Percentiles rank a stretch among this genome's conserved stretches.
Evolutionary conservation across 768 basidiomycete genomes (phyloP).

Genomic region (Calocybe indica): DNA sequence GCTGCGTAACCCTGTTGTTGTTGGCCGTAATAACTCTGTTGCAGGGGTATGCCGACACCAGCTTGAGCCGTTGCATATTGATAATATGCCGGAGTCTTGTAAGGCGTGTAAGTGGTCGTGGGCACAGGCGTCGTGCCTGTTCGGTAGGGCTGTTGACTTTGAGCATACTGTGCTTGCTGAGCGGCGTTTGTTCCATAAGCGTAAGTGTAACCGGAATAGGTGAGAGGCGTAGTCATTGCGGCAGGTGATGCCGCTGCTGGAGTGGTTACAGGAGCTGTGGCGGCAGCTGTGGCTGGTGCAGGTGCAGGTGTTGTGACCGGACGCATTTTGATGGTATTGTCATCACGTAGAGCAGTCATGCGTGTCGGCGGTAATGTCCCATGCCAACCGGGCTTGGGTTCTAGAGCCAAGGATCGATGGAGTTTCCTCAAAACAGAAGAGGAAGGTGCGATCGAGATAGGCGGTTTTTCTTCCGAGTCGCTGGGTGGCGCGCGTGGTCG

Average conservation of each 20-base stretch:
- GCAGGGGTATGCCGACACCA: slow-evolving; percentile 12
- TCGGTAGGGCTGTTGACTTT: background rate
- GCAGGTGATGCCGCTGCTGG: slow-evolving; percentile 5
- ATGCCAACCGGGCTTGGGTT: slow-evolving; percentile 62
- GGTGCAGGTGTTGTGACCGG: slow-evolving; percentile 19
- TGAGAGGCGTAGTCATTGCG: slow-evolving; percentile 4
- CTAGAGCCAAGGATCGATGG: slow-evolving; percentile 60
- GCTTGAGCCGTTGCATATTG: slow-evolving; percentile 6
- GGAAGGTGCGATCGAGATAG: slow-evolving; percentile 56
- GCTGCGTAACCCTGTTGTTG: slow-evolving; percentile 29
- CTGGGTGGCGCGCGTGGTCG: slow-evolving; percentile 64
- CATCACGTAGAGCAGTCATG: slow-evolving; percentile 62
- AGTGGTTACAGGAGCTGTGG: slow-evolving; percentile 19
- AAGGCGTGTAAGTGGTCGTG: slow-evolving; percentile 24
- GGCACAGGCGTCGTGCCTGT: slow-evolving; percentile 1
- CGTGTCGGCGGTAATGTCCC: slow-evolving; percentile 61
- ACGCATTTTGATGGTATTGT: slow-evolving; percentile 58
- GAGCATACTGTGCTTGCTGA: background rate
- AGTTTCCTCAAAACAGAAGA: slow-evolving; percentile 62
- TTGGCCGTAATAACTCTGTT: slow-evolving; percentile 28
- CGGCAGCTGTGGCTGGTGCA: slow-evolving; percentile 16
- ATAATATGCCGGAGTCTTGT: slow-evolving; percentile 24
- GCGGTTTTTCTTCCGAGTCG: slow-evolving; percentile 27
- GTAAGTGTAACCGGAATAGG: slow-evolving; percentile 29
- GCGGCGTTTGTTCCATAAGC: slow-evolving; percentile 14